Evolutionary conservation across 1,284 basidiomycete species (phyloP), one percentile per base, ranked within the genome.

Genomic region (Trametes versicolor): DNA sequence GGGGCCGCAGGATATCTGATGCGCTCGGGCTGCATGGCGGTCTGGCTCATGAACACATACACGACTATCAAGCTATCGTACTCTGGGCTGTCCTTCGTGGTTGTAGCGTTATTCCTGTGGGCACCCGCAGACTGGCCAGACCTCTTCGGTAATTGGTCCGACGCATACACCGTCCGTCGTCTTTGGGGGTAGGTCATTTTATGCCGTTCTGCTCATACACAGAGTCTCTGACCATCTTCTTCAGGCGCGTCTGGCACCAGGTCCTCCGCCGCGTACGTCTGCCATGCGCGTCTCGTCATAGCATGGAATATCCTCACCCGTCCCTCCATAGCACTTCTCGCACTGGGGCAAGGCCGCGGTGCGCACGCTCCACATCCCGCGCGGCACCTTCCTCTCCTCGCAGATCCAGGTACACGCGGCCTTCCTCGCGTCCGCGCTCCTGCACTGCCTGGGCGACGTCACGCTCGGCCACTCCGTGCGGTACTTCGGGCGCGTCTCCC

Each of bases 141-240:
- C 29, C 23, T 74, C 2, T 80, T 74, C 63, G 78, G 80, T 12
- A 52, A 29, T n/a, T 77, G 73, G 75, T 66, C 65, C 4, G 77
- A 79, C 37, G 73, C 77, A 1, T 80, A 78, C 62, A 79, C 78
- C 8, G 63, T 81, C 4, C 72, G 78, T 25, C 72, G 72, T 10
- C 72, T 79, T 50, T 80, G 80, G 79, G 76, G 78, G 79, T 80
- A 49, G 53, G 76, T 71, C 9, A 9, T n/a, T 23, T 51, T 25
- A 25, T 12, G 12, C 15, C 8, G 29, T 5, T 25, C 2, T n/a
- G 21, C 5, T 12, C 23, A 10, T 9, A 0, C 17, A 34, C n/a
- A 41, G 32, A 50, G 27, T 12, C 25, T 37, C 32, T 29, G 34
- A 62, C 36, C 32, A 23, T 27, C 12, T 37, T 55, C n/a, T 21